Percentiles rank a stretch among this genome's conserved stretches.
Evolutionary conservation across 208 protist genomes (phyloP).

Genomic region (Angomonas deanei): DNA sequence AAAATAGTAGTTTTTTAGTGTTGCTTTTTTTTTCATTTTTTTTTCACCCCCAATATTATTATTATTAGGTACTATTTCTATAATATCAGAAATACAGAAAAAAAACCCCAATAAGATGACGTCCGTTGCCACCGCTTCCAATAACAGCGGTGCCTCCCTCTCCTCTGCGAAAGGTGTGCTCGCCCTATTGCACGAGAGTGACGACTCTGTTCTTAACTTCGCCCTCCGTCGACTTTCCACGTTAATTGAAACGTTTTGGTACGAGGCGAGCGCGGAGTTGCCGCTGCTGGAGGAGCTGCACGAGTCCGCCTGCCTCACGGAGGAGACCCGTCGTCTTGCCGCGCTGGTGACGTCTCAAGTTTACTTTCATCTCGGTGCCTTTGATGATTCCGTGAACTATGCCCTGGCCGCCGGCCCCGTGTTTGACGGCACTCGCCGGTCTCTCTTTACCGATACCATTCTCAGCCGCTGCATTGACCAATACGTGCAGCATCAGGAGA

Average conservation of each 20-base stretch:
- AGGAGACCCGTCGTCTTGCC: constrained; percentile 71
- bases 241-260: constrained; percentile 88
- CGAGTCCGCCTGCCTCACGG: constrained; percentile 42
- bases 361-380: constrained; percentile 97
- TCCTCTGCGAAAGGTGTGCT: constrained; percentile 84
- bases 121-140: background rate
- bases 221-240: constrained; percentile 65
- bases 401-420: constrained; percentile 92
- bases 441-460: constrained; percentile 86
- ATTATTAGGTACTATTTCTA: background rate
- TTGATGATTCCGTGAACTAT: constrained; percentile 93
- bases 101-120: background rate
- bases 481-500: constrained; percentile 84
- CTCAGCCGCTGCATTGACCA: constrained; percentile 94
- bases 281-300: constrained; percentile 79
- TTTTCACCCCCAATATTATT: background rate
- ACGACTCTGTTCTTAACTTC: constrained; percentile 68
- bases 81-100: constrained; percentile 10
- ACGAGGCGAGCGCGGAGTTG: constrained; percentile 77
- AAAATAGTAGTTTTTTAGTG: constrained; percentile 1
- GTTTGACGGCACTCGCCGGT: constrained; percentile 89
- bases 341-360: constrained; percentile 94
- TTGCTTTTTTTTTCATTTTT: no score
- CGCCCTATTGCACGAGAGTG: constrained; percentile 63
- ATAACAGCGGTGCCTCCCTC: constrained; percentile 19